These are phyloP conservation scores for Chaetomium strumarium DNA, from an alignment of 2,329 filamentous ascomycete species.

Conservation along the genomic window DNA sequence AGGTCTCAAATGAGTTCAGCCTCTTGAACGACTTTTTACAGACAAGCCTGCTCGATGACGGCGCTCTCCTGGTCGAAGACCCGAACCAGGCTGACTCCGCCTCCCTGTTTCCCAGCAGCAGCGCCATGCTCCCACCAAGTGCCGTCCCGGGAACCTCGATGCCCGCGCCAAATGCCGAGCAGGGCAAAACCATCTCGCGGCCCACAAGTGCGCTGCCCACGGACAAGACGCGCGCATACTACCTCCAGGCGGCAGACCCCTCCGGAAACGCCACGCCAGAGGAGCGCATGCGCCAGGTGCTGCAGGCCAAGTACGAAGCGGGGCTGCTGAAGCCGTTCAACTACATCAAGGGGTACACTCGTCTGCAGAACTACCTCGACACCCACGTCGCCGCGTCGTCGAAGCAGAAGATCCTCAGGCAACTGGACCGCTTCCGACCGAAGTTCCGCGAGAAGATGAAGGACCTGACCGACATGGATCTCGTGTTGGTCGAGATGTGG, in stretches of 20 bases:
- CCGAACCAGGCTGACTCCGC: slow-evolving; percentile 46
- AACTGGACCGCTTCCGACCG: slow-evolving; percentile 86
- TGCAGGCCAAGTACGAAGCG: slow-evolving; percentile 93
- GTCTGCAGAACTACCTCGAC: slow-evolving; percentile 87
- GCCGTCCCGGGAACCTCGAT: slow-evolving; percentile 39
- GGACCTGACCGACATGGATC: slow-evolving; percentile 83
- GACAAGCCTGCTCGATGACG: slow-evolving; percentile 83
- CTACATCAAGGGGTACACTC: slow-evolving; percentile 92
- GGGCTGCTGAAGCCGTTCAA: slow-evolving; percentile 95
- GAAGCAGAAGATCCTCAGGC: slow-evolving; percentile 85
- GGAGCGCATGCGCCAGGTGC: slow-evolving; percentile 88
- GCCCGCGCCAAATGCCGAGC: slow-evolving; percentile 44
- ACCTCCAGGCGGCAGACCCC: slow-evolving; percentile 93
- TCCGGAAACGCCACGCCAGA: slow-evolving; percentile 80
- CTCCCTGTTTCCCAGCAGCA: slow-evolving; percentile 37
- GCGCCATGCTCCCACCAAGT: slow-evolving; percentile 31
- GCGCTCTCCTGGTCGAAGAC: slow-evolving; percentile 64
- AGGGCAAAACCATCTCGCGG: slow-evolving; percentile 52
- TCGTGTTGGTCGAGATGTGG: slow-evolving; percentile 98
- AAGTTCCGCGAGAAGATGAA: slow-evolving; percentile 96
- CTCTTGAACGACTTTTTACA: slow-evolving; percentile 94
- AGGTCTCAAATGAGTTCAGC: slow-evolving; percentile 95
- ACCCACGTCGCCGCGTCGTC: slow-evolving; percentile 74
- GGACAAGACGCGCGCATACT: slow-evolving; percentile 81
- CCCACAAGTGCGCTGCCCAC: slow-evolving; percentile 56